phyloP scores from a whole-genome alignment of 2,329 filamentous ascomycete species.

The Rhexocercosporidium sp. region DNA sequence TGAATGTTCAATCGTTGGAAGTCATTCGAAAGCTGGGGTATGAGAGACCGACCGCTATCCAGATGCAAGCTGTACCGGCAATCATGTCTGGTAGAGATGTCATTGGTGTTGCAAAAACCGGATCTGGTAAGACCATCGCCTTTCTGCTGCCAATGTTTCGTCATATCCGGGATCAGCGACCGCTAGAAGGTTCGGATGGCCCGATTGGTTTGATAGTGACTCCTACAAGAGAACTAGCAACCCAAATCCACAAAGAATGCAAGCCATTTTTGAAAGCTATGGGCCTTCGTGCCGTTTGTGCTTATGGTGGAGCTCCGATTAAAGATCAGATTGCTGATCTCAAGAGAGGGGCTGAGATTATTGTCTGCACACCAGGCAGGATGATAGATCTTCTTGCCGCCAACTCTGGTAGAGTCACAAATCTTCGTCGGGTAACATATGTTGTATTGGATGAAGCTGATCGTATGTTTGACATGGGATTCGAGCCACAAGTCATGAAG shows the following conservation, averaged over 20 bases:
- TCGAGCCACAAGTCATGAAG: slow-evolving; percentile 97
- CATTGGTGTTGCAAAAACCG: slow-evolving; percentile 95
- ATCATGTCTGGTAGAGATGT: slow-evolving; percentile 97
- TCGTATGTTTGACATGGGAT: slow-evolving; percentile 99
- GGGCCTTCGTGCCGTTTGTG: slow-evolving; percentile 84
- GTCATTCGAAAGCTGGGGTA: slow-evolving; percentile 83
- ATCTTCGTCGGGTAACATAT: slow-evolving; percentile 86
- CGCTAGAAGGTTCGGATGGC: slow-evolving; percentile 82
- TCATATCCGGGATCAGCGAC: slow-evolving; percentile 92
- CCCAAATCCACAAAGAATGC: slow-evolving; percentile 92
- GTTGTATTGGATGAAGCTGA: slow-evolving; percentile 97
- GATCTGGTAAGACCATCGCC: slow-evolving; percentile 95
- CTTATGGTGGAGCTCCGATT: slow-evolving; percentile 93
- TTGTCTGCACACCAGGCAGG: slow-evolving; percentile 92
- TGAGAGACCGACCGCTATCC: slow-evolving; percentile 89
- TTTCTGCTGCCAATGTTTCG: slow-evolving; percentile 97
- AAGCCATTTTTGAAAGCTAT: slow-evolving; percentile 92
- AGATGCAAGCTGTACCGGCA: slow-evolving; percentile 91
- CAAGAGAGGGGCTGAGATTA: slow-evolving; percentile 92
- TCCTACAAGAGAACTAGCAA: slow-evolving; percentile 90
- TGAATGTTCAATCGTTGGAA: slow-evolving; percentile 85
- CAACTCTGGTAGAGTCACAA: slow-evolving; percentile 93
- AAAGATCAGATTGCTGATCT: slow-evolving; percentile 97
- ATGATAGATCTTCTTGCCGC: slow-evolving; percentile 95
- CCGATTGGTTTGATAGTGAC: slow-evolving; percentile 90